Evolutionary conservation across 768 basidiomycete genomes (phyloP), one percentile per base, ranked within the genome.

Genomic region (Clavulina sp.): DNA sequence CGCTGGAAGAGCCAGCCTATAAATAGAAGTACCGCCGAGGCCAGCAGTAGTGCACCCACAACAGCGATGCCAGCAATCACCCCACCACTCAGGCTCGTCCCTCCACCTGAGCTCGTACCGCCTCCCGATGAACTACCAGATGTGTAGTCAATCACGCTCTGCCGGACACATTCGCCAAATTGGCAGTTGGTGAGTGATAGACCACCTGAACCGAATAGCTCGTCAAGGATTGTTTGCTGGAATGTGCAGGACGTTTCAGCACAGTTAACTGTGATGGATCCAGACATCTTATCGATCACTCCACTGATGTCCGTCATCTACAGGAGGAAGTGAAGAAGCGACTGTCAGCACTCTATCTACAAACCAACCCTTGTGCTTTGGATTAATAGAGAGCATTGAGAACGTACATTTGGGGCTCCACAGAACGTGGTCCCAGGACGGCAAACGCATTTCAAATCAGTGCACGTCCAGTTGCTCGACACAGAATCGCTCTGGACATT

Each of bases 21-120:
- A 2, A 71, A 54, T 4, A 95, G 60, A n/a, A 80, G 64, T 0
- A 67, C 63, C 2, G 91, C 63, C 0, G 80, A 75, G 1, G 77
- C 56, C 1, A 73, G 63, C 18, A 84, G 50, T 41, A 95, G 60
- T 0, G 65, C 72, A 4, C 88, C 84, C 5, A 95, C 79, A 24
- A 91, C 84, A 0, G 81, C 87, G 28, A 96, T 65, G 9, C 92
- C 92, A 32, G 84, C 91, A 53, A 95, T 86, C 23, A 95, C 91
- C 1, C 92, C 91, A 1, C 78, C 74, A 51, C 76, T 72, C 5
- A 95, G 74, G 18, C 73, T 65, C 31, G 69, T 68, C 3, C 69
- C 67, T 9, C 66, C 60, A 0, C 58, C 56, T 0, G 49, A 29
- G 23, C 48, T 33, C 5, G 52, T 54, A n/a, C 56, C 58, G 13